Evolutionary conservation across 495 filamentous ascomycete genomes (phyloP).

Genomic region (Xanthoparmelia taractica): DNA sequence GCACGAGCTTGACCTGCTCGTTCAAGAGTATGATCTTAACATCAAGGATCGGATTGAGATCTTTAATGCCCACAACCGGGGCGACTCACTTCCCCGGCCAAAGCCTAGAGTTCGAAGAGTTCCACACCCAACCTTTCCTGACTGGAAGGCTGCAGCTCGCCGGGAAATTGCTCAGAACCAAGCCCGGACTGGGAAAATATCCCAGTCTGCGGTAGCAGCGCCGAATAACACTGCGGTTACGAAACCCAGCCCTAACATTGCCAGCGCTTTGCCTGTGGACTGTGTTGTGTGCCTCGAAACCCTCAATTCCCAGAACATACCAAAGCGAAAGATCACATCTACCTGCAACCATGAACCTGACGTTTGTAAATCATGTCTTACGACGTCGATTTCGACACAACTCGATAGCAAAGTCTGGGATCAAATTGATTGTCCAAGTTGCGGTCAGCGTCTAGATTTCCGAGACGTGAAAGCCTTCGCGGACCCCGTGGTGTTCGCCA

Average conservation of each 20-base stretch:
- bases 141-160: not conserved
- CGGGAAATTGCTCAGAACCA: not conserved
- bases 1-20: not conserved
- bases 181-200: not conserved
- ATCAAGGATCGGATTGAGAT: not conserved
- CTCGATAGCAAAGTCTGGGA: conserved; percentile 9
- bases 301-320: not conserved
- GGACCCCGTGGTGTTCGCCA: conserved; percentile 1
- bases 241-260: not conserved
- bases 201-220: not conserved
- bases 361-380: conserved; percentile 1
- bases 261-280: not conserved
- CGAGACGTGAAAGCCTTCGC: conserved; percentile 10
- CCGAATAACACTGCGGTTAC: no score
- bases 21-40: not conserved
- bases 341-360: conserved; percentile 11
- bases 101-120: not conserved
- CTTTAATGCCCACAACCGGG: not conserved
- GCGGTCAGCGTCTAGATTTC: conserved; percentile 2
- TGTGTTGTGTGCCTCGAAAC: conserved; percentile 15
- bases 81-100: not conserved
- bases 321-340: conserved; percentile 3
- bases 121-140: not conserved
- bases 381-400: conserved; percentile 5
- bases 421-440: conserved; percentile 16